These are phyloP conservation scores for Thamnidium elegans DNA, from an alignment of 192 early-diverging fungal genomes.

Conservation along the genomic window DNA sequence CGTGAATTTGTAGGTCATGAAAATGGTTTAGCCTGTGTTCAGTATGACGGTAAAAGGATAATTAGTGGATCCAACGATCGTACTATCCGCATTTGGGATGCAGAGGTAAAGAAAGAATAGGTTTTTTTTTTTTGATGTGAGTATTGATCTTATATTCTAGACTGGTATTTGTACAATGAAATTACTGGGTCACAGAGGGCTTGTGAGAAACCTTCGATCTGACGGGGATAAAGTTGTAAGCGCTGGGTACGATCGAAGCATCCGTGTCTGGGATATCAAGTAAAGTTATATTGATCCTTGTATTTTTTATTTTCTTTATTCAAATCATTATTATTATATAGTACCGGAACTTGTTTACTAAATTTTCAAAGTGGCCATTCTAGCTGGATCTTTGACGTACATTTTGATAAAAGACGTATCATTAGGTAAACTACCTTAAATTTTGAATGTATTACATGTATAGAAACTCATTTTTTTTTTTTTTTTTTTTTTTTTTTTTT, in stretches of 20 bases:
- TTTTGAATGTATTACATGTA: neutral
- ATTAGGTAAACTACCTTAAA: conserved; percentile 52
- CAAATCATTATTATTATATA: neutral
- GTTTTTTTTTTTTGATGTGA: neutral
- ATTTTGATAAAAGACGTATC: conserved; percentile 77
- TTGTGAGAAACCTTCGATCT: conserved; percentile 86
- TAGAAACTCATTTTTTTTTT: neutral
- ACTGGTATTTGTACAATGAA: conserved; percentile 62
- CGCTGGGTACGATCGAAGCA: conserved; percentile 90
- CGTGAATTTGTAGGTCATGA: conserved; percentile 71
- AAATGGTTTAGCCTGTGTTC: conserved; percentile 85
- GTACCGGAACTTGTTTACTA: conserved; percentile 69
- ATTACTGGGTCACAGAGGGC: conserved; percentile 61
- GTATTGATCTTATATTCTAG: neutral
- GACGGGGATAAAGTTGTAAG: conserved; percentile 79
- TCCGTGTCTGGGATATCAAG: conserved; percentile 91
- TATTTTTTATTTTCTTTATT: neutral
- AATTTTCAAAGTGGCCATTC: conserved; percentile 75
- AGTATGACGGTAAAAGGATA: conserved; percentile 81
- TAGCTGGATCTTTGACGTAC: conserved; percentile 97
- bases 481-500: neutral
- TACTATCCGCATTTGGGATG: conserved; percentile 79
- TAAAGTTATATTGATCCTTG: conserved; percentile 9
- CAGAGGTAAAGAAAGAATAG: conserved; percentile 24
- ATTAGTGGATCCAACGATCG: conserved; percentile 80